Evolutionary conservation across 2,329 filamentous ascomycete species (phyloP), one percentile per base, ranked within the genome.

Genomic region (Colletotrichum falcatum): DNA sequence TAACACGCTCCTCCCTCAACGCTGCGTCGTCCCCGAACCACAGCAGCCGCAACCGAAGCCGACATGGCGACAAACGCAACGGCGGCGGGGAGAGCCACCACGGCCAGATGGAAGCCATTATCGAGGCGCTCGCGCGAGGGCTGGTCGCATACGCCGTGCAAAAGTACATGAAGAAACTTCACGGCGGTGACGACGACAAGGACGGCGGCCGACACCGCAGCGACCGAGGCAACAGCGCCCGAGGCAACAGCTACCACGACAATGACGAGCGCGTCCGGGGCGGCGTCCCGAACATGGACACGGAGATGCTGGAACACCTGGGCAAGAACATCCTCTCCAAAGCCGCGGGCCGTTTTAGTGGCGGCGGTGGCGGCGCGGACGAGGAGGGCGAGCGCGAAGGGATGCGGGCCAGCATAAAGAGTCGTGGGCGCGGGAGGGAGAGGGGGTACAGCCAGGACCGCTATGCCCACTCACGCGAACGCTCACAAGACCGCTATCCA

Each of bases 131-230:
- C n/a, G 70, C 70, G 5, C 30, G 58, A 14, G 62, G 66, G 2
- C 66, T 72, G 20, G 67, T 72, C 2, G 62, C 58, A 8, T 72
- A 70, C 35, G 70, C 70, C 5, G 61, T 72, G 6, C 53, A 62
- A 16, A 70, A 70, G 35, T 72, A 72, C 66, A 61, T 65, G 35
- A 59, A 62, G 23, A 54, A 42, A 42, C 56, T 53, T 5, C 11
- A 28, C 39, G 56, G 39, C 48, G 58, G 54, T 28, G 20, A 33
- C 20, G 49, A 56, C 1, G 30, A 42, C 26, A 61, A 58, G 28
- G 65, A 28, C 28, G 37, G 37, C 28, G 37, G 37, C 26, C 12
- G 18, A 3, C 56, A 67, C 2, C 55, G 58, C 35, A 44, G 51
- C 39, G 46, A 62, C 48, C 46, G 35, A 28, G 42, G 67, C 2